Base-by-base conservation (phyloP, 352 stramenopile species). In the Phytopythium chamaehyphon region DNA sequence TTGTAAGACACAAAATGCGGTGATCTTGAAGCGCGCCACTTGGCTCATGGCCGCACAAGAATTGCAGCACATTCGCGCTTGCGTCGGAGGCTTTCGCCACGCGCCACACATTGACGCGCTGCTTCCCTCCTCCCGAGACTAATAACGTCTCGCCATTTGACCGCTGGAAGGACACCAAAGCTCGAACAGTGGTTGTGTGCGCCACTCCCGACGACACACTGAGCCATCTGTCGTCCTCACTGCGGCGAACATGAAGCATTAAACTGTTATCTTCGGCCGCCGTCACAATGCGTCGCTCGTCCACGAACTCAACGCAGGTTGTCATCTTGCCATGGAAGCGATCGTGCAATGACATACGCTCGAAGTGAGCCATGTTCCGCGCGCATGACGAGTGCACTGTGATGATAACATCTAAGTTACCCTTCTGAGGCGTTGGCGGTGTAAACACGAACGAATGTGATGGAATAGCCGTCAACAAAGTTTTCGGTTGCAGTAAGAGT, bases 191-290 rank as follows among this genome's bases (percentile, higher is more conserved):
- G 26, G 81, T 95, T n/a, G 78, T 89, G 50, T 95, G 85, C 15
- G 80, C 83, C 19, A 83, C 57, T 14, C 77, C 80, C 19, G 74
- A 75, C 15, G 76, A 78, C 23, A 88, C 59, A 19, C 60, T 75
- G 0, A 47, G 35, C 74, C 77, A 90, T 9, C 66, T 21, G 21
- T 63, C 50, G 26, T 50, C 5, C 52, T 49, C 37, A 44, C 12
- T 15, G 4, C 37, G 50, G 33, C 61, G 76, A 3, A 53, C 49
- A 60, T 93, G 79, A 8, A 95, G 63, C 58, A 90, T 89, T 28
- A 95, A 49, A 16, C 76, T 83, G 59, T 93, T 93, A 64, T 95
- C 85, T 49, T 95, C 85, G 22, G 72, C 71, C 11, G 83, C 80
- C 2, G 85, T 92, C 47, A 93, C 57, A 11, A 95, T 46, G 0